Base-by-base conservation (phyloP, 495 filamentous ascomycete species). In the Tuber indicum region DNA sequence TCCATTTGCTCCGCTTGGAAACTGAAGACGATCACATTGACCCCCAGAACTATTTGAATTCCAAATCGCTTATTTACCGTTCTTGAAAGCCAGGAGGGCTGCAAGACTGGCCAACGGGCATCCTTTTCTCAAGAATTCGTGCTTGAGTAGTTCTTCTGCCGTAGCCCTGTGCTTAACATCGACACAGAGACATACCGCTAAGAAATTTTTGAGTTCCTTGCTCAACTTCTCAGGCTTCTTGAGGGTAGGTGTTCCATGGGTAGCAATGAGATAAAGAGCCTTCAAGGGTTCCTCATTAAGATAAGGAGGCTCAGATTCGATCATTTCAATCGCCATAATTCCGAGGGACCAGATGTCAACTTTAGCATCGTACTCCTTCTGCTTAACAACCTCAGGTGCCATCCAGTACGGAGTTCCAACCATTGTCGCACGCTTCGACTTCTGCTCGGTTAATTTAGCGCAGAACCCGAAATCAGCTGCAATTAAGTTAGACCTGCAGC, bases 241-340 rank as follows among this genome's bases (percentile, higher is more conserved):
- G 71, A 99, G 89, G 32, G 93, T 90, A 19, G 96, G 96, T 8
- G 96, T 98, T 77, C 96, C 96, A 83, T 99, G 97, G 77, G 96
- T 99, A 47, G 96, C 96, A 82, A 99, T 98, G 52, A 98, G 89
- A 82, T 96, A 99, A 71, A 99, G 89, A 19, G 93, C 96, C 87
- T 98, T 99, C 46, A 99, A 89, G 0, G 96, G 96, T 85, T 98
- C 95, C 85, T 98, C 96, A 85, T 98, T 98, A 42, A 98, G 89
- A 84, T 99, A 98, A 0, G 96, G 96, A 10, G 96, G 96, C 83
- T 99, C 96, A 17, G 92, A 95, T 85, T 99, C 96, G 83, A 99
- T 99, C 96, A 99, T 97, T 87, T 99, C 96, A 80, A 99, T 99
- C 62, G 96, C 95, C 96, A 98, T 99, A 86, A 99, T 99, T 81